phyloP scores from a whole-genome alignment of 2,329 filamentous ascomycete species.

The Nothopassalora personata region DNA sequence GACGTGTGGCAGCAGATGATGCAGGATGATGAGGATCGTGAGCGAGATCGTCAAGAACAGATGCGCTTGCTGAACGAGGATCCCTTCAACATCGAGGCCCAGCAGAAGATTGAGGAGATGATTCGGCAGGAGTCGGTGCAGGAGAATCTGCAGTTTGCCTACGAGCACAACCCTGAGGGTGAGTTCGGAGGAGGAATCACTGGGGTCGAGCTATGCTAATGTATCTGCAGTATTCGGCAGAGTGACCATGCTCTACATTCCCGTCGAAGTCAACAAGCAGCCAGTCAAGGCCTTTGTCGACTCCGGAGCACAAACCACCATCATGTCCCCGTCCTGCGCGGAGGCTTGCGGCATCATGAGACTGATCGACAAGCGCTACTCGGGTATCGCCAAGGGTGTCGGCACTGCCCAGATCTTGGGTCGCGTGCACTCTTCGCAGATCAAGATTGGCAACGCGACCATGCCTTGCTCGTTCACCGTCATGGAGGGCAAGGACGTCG shows the following conservation, averaged over 20 bases:
- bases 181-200: conserved; percentile 30
- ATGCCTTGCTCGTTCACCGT: conserved; percentile 95
- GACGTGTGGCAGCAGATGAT: conserved; percentile 64
- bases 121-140: conserved; percentile 91
- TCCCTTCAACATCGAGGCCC: conserved; percentile 87
- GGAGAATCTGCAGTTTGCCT: conserved; percentile 92
- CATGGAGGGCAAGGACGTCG: conserved; percentile 97
- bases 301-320: conserved; percentile 93
- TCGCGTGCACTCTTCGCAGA: conserved; percentile 89
- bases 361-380: conserved; percentile 85
- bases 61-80: conserved; percentile 86
- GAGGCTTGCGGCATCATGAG: conserved; percentile 94
- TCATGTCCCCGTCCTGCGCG: conserved; percentile 94
- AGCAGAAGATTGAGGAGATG: conserved; percentile 90
- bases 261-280: conserved; percentile 88
- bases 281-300: conserved; percentile 95
- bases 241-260: conserved; percentile 93
- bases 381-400: conserved; percentile 86
- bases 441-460: conserved; percentile 83
- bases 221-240: conserved; percentile 72
- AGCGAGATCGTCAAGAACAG: conserved; percentile 72
- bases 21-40: conserved; percentile 64
- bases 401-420: conserved; percentile 93
- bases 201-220: conserved; percentile 6
- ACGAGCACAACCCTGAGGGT: conserved; percentile 98